Evolutionary conservation across 2,329 filamentous ascomycete species (phyloP).

Genomic region (Calonectria montana): DNA sequence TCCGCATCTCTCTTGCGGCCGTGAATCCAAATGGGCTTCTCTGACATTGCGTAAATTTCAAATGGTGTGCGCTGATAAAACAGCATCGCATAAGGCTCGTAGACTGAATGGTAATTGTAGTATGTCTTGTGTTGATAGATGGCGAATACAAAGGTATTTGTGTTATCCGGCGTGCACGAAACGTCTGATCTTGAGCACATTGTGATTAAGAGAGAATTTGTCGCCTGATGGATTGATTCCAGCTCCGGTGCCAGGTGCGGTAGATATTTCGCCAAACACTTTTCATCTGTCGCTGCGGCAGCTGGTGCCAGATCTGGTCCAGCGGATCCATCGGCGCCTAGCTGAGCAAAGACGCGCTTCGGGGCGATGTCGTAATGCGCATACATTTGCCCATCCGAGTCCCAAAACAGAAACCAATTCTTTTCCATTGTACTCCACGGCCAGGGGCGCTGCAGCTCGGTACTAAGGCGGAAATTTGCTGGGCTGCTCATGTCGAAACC

Average conservation of each 20-base stretch:
- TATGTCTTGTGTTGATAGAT: slow-evolving; percentile 67
- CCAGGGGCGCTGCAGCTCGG: slow-evolving; percentile 63
- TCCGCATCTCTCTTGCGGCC: slow-evolving; percentile 54
- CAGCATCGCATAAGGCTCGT: slow-evolving; percentile 67
- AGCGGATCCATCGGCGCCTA: slow-evolving; percentile 57
- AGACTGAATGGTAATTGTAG: slow-evolving; percentile 60
- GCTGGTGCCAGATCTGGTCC: slow-evolving; percentile 58
- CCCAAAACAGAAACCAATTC: slow-evolving; percentile 74
- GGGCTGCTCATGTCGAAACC: slow-evolving; percentile 39
- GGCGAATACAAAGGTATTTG: slow-evolving; percentile 66
- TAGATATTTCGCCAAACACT: slow-evolving; percentile 60
- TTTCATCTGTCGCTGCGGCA: slow-evolving; percentile 51
- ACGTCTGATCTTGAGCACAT: slow-evolving; percentile 62
- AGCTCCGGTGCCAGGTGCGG: slow-evolving; percentile 49
- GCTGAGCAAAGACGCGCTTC: slow-evolving; percentile 59
- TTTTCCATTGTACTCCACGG: slow-evolving; percentile 63
- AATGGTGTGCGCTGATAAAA: slow-evolving; percentile 62
- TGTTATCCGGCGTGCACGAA: slow-evolving; percentile 52
- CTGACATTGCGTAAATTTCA: slow-evolving; percentile 60
- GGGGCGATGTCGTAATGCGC: slow-evolving; percentile 66
- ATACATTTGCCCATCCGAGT: slow-evolving; percentile 56
- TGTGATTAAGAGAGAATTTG: slow-evolving; percentile 67
- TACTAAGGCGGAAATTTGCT: slow-evolving; percentile 54
- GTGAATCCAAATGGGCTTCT: slow-evolving; percentile 65
- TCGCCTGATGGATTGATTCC: slow-evolving; percentile 69